A percentile compares a stretch with the other conserved stretches of the same genome.
These are phyloP conservation scores for Lumnitzera racemosa DNA, from an alignment of 345 rosid species.

Conservation along the genomic window DNA sequence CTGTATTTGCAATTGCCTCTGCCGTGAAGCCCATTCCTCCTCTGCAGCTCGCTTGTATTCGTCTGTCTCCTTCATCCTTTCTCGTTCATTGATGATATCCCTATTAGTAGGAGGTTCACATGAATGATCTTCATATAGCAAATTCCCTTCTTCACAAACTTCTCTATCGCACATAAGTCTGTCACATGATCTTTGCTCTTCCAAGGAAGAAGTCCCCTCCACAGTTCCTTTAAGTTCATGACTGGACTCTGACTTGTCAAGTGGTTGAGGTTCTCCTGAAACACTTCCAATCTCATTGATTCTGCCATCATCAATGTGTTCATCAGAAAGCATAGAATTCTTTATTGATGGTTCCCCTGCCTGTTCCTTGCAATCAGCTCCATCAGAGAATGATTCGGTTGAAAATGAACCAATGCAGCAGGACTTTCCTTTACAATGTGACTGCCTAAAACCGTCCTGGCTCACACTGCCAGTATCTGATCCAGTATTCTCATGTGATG, in stretches of 20 bases:
- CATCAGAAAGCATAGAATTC: conserved; percentile 9
- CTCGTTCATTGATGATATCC: conserved; percentile 53
- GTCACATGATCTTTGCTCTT: conserved; percentile 12
- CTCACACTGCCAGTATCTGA: too few relatives aligned
- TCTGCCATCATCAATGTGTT: conserved; percentile 11
- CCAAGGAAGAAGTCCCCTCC: conserved; percentile 6
- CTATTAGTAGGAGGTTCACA: conserved; percentile 10
- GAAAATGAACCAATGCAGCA: conserved; percentile 7
- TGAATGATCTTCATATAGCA: conserved; percentile 14
- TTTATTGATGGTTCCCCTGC: conserved; percentile 9
- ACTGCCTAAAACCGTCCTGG: too few relatives aligned
- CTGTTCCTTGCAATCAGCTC: conserved; percentile 5
- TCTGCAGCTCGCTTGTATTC: conserved; percentile 72
- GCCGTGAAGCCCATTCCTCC: conserved; percentile 86
- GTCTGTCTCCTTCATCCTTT: conserved; percentile 77
- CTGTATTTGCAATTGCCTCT: conserved; percentile 62
- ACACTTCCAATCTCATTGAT: conserved; percentile 3
- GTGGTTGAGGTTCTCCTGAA: conserved; percentile 13
- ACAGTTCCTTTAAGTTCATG: conserved; percentile 7
- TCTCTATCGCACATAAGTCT: conserved; percentile 16
- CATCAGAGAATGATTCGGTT: conserved; percentile 15
- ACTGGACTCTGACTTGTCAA: conserved; percentile 7
- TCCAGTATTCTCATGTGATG: too few relatives aligned
- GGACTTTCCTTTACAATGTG: conserved; percentile 1
- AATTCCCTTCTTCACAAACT: conserved; percentile 5